Evolutionary conservation across 768 basidiomycete genomes (phyloP).

Genomic region (Suillus plorans): DNA sequence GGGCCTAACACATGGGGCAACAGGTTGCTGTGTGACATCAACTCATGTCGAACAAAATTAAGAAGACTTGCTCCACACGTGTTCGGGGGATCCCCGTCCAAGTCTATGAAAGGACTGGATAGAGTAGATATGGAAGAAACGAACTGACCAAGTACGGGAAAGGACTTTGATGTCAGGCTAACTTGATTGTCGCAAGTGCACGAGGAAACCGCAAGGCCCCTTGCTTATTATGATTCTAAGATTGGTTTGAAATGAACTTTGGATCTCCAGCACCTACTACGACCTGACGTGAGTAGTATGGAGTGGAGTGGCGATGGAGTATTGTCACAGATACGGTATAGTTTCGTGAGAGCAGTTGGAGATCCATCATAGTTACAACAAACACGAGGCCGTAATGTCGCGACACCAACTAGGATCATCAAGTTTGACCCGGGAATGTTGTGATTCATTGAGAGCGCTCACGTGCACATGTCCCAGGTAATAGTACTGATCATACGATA

Average conservation of each 20-base stretch:
- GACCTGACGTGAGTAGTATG: neutral
- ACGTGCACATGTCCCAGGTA: neutral
- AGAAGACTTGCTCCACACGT: constrained; percentile 24
- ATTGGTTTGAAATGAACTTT: neutral
- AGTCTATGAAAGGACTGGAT: neutral
- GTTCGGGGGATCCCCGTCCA: constrained; percentile 10
- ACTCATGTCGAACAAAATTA: constrained; percentile 16
- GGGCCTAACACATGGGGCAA: constrained; percentile 18
- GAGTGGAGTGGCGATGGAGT: neutral
- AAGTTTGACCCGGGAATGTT: neutral
- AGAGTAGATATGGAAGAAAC: neutral
- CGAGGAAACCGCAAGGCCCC: neutral
- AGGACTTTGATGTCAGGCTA: neutral
- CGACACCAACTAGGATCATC: neutral
- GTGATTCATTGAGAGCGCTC: neutral
- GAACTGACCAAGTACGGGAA: neutral
- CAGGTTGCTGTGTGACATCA: constrained; percentile 11
- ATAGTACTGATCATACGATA: constrained; percentile 1
- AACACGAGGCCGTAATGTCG: neutral
- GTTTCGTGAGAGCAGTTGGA: neutral
- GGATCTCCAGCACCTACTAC: neutral
- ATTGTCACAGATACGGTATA: neutral
- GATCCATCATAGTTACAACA: neutral
- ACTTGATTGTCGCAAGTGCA: neutral
- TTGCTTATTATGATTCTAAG: neutral